A percentile compares a stretch with the other conserved stretches of the same genome.
Evolutionary conservation across 2,329 filamentous ascomycete species (phyloP).

Genomic region (Paraphoma chrysanthemicola): DNA sequence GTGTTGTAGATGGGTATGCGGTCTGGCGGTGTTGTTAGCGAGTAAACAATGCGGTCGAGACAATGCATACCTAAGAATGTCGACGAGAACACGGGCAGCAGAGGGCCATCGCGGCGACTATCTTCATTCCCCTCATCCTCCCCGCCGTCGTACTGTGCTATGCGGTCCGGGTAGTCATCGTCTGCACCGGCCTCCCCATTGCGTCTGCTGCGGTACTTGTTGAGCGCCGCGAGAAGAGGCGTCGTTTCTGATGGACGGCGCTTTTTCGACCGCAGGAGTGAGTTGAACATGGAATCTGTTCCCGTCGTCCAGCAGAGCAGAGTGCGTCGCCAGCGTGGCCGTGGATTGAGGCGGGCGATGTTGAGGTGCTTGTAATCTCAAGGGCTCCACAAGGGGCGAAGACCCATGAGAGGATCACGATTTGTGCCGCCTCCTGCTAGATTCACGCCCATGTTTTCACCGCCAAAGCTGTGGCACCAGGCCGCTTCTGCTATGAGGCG

Average conservation of each 20-base stretch:
- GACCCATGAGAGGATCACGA: conserved; percentile 14
- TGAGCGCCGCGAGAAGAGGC: conserved; percentile 43
- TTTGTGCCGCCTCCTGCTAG: conserved; percentile 9
- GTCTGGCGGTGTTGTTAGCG: conserved; percentile 62
- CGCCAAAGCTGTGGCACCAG: conserved; percentile 1
- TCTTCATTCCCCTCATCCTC: conserved; percentile 39
- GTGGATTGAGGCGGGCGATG: conserved; percentile 8
- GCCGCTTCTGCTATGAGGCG: not conserved
- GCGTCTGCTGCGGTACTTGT: conserved; percentile 35
- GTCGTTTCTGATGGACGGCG: conserved; percentile 42
- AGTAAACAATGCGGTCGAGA: conserved; percentile 20
- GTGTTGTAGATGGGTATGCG: conserved; percentile 87
- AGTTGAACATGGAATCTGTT: conserved; percentile 45
- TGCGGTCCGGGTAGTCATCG: conserved; percentile 25
- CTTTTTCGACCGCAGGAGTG: conserved; percentile 42
- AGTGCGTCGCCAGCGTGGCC: conserved; percentile 15
- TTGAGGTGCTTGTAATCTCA: conserved; percentile 4
- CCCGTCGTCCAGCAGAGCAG: conserved; percentile 7
- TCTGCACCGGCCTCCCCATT: conserved; percentile 30
- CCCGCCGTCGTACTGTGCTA: conserved; percentile 36
- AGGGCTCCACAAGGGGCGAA: conserved; percentile 14
- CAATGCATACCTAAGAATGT: conserved; percentile 43
- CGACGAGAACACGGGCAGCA: conserved; percentile 51
- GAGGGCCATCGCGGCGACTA: conserved; percentile 38
- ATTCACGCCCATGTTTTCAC: not conserved